Evolutionary conservation across 371 early-diverging fungal species (phyloP).

Genomic region (Mucor circinelloides): DNA sequence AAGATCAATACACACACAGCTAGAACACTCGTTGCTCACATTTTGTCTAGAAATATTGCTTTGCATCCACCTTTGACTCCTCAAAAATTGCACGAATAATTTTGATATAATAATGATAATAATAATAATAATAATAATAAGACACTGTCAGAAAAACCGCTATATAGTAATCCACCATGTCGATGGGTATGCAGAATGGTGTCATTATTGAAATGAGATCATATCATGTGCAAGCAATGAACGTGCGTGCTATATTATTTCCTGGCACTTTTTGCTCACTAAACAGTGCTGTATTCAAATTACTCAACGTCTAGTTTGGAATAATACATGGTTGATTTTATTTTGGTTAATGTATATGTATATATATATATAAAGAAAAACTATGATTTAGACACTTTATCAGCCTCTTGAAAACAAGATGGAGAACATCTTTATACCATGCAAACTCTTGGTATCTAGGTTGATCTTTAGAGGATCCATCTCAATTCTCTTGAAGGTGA

Average conservation of each 20-base stretch:
- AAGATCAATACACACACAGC: constrained; percentile 4
- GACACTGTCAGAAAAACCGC: no score
- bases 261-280: no score
- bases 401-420: background rate
- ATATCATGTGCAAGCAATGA: no score
- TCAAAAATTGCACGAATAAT: constrained; percentile 40
- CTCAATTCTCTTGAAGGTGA: background rate
- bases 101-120: background rate
- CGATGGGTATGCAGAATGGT: no score
- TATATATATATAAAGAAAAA: background rate
- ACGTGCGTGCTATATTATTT: no score
- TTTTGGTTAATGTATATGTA: no score
- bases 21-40: constrained; percentile 3
- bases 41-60: background rate
- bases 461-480: background rate
- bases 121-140: background rate
- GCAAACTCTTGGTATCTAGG: background rate
- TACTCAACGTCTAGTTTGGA: no score
- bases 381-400: background rate
- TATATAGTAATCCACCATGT: no score
- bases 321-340: no score
- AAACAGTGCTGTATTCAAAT: no score
- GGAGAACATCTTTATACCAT: background rate
- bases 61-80: constrained; percentile 48
- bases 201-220: no score